Evolutionary conservation across 441 rosid species (phyloP).

Genomic region (Flueggea neowawraea): DNA sequence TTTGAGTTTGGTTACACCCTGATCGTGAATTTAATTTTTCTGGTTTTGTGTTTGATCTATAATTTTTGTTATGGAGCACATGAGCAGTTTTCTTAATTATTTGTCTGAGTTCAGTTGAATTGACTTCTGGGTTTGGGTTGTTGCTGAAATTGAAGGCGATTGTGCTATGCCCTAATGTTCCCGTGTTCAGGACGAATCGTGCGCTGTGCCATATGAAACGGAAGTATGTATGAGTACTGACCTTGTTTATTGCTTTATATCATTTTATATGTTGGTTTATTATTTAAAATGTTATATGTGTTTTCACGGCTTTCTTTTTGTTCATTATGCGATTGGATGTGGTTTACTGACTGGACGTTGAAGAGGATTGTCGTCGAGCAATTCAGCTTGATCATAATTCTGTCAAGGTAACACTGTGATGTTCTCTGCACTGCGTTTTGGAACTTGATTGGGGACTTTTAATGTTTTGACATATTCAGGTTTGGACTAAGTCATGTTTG

Average conservation of each 20-base stretch:
- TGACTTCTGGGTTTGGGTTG: neutral
- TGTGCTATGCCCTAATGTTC: slow-evolving; percentile 74
- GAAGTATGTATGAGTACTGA: slow-evolving; percentile 51
- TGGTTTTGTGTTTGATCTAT: neutral
- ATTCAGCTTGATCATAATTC: slow-evolving; percentile 63
- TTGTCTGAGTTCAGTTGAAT: neutral
- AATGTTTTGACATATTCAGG: neutral
- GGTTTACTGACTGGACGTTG: slow-evolving; percentile 72
- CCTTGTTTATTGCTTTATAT: neutral
- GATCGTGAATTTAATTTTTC: neutral
- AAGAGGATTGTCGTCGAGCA: slow-evolving; percentile 79
- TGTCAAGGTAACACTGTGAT: slow-evolving; percentile 52
- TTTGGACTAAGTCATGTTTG: no score
- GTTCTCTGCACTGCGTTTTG: neutral
- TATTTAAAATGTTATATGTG: slow-evolving; percentile 1
- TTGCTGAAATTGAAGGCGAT: slow-evolving; percentile 52
- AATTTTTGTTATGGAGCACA: neutral
- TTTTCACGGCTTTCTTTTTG: slow-evolving; percentile 1
- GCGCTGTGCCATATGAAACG: slow-evolving; percentile 84
- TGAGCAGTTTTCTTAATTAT: neutral
- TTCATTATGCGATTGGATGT: slow-evolving; percentile 7
- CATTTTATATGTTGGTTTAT: neutral
- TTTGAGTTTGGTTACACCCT: no score
- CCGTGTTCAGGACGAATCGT: slow-evolving; percentile 90
- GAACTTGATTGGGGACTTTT: neutral